Percentiles rank a stretch among this genome's conserved stretches.
phyloP scores from a whole-genome alignment of 441 rosid genomes.

The Bruguiera hainesii region DNA sequence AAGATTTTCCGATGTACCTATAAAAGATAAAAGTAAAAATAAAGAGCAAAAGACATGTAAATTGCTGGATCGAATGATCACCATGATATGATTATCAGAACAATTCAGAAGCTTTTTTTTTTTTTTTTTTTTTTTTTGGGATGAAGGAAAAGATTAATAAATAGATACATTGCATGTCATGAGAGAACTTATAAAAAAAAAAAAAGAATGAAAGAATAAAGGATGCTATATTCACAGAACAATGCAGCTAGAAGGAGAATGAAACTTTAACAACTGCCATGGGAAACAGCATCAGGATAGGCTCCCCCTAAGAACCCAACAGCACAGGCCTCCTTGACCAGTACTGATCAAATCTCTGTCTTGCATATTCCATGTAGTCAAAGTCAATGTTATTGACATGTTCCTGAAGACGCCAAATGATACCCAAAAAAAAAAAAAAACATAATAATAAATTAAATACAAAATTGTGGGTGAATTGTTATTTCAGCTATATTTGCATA shows the following conservation, averaged over 20 bases:
- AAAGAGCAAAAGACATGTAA: too few relatives aligned
- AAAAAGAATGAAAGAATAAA: neutral
- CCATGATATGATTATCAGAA: too few relatives aligned
- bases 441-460: neutral
- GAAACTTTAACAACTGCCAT: conserved; percentile 6
- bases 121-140: too few relatives aligned
- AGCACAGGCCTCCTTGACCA: conserved; percentile 58
- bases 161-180: too few relatives aligned
- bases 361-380: conserved; percentile 82
- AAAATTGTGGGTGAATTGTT: neutral
- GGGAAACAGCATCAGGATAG: neutral
- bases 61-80: too few relatives aligned
- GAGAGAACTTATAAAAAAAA: too few relatives aligned
- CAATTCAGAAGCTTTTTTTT: too few relatives aligned
- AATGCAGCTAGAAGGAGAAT: too few relatives aligned
- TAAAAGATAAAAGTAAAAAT: too few relatives aligned
- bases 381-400: conserved; percentile 86
- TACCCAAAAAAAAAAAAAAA: neutral
- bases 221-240: neutral
- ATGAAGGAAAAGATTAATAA: too few relatives aligned
- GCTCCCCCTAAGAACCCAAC: conserved; percentile 32
- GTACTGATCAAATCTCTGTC: conserved; percentile 76
- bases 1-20: too few relatives aligned
- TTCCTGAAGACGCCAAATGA: conserved; percentile 45
- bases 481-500: neutral